Percentiles rank a stretch among this genome's conserved stretches.
Evolutionary conservation across 140 eudicot genomes (phyloP).

Genomic region (Ambrosia hybrid): DNA sequence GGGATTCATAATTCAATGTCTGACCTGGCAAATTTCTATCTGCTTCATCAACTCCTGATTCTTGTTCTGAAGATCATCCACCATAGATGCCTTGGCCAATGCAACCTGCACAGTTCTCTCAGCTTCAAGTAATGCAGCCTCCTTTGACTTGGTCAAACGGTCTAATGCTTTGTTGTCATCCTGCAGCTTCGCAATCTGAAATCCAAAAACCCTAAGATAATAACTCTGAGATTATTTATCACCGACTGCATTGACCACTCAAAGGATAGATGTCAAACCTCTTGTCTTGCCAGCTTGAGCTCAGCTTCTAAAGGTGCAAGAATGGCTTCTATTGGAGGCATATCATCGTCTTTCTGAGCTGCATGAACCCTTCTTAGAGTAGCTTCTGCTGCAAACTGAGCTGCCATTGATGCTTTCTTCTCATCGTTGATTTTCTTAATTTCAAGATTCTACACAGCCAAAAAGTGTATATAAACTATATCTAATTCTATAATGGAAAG

Average conservation of each 20-base stretch:
- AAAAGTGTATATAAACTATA: constrained; percentile 21
- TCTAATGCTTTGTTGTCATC: constrained; percentile 97
- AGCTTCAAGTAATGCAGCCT: constrained; percentile 98
- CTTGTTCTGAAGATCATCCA: constrained; percentile 95
- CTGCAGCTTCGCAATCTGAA: constrained; percentile 93
- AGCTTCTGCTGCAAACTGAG: constrained; percentile 84
- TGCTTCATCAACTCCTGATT: constrained; percentile 98
- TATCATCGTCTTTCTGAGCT: constrained; percentile 70
- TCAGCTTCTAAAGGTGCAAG: constrained; percentile 99
- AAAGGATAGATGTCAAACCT: constrained; percentile 46
- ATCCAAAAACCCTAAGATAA: constrained; percentile 21
- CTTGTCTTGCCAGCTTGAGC: constrained; percentile 91
- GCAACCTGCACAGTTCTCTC: constrained; percentile 98
- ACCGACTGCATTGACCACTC: constrained; percentile 9
- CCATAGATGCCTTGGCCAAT: constrained; percentile 96
- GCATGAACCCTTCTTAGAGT: constrained; percentile 77
- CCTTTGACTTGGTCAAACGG: constrained; percentile 95
- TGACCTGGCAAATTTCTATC: constrained; percentile 97
- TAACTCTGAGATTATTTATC: not conserved
- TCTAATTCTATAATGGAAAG: not conserved
- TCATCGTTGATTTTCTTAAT: constrained; percentile 76
- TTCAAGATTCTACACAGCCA: constrained; percentile 44
- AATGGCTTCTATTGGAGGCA: constrained; percentile 96
- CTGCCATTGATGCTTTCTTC: constrained; percentile 79
- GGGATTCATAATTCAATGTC: constrained; percentile 1